Evolutionary conservation across 208 protist genomes (phyloP).

Genomic region (Porcisia hertigi): DNA sequence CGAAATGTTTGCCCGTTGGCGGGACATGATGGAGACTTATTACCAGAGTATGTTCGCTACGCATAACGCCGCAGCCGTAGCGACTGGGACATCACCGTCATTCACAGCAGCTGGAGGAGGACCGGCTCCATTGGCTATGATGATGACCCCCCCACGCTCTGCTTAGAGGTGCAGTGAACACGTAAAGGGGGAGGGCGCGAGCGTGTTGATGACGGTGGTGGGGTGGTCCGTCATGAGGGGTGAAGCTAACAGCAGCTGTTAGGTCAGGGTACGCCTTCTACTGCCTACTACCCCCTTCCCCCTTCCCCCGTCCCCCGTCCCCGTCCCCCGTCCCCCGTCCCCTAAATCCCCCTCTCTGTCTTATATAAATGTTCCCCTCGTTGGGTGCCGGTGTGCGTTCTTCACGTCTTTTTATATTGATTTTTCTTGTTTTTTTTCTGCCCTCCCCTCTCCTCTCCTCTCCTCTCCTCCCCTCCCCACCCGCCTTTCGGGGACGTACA

Average conservation of each 20-base stretch:
- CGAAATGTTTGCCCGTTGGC: constrained; percentile 42
- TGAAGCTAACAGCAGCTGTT: neutral
- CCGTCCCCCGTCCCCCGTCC: too few relatives aligned
- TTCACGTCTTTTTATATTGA: neutral
- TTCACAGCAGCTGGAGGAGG: neutral
- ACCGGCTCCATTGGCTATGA: neutral
- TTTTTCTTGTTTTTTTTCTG: neutral
- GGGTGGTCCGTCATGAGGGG: neutral
- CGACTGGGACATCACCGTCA: neutral
- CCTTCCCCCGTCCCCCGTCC: constrained; percentile 20
- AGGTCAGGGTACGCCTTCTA: neutral
- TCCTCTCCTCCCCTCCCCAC: neutral
- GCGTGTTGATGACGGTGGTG: neutral
- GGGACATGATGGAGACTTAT: constrained; percentile 41
- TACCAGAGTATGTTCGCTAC: constrained; percentile 21
- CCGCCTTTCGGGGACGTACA: neutral
- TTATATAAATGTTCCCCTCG: too few relatives aligned
- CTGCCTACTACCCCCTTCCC: neutral
- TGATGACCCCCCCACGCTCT: neutral
- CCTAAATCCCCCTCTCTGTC: too few relatives aligned
- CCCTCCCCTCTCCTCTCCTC: neutral
- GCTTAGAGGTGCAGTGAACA: neutral
- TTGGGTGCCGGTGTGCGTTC: too few relatives aligned
- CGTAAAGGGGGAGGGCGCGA: neutral
- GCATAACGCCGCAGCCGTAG: constrained; percentile 6